Conservation (phyloP, 345 rosid species). For the Populus nigra region DNA sequence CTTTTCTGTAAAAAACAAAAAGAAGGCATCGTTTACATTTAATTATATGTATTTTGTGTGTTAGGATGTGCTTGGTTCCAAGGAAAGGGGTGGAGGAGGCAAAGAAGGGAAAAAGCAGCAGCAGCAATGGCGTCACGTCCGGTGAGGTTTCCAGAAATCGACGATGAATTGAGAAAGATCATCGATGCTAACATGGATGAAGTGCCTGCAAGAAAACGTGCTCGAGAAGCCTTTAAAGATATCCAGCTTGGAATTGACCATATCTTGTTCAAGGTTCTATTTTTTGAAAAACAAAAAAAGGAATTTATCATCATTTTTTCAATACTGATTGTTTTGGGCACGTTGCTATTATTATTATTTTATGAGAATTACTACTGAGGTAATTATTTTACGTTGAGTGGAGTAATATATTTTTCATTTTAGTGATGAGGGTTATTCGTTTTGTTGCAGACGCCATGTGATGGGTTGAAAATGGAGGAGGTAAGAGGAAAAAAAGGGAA, state of each 20-base stretch:
- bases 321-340: too few relatives aligned
- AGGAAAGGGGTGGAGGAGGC: slow-evolving; percentile 7
- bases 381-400: too few relatives aligned
- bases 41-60: not conserved
- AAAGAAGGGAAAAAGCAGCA: not conserved
- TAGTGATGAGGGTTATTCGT: not conserved
- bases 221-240: slow-evolving; percentile 72
- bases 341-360: too few relatives aligned
- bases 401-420: not conserved
- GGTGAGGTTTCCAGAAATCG: slow-evolving; percentile 43
- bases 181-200: slow-evolving; percentile 65
- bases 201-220: slow-evolving; percentile 66
- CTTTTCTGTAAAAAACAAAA: not conserved
- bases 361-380: too few relatives aligned
- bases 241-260: slow-evolving; percentile 77
- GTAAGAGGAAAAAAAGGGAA: slow-evolving; percentile 26
- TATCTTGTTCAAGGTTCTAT: slow-evolving; percentile 70
- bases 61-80: slow-evolving; percentile 9
- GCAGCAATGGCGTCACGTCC: not conserved
- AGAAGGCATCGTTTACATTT: not conserved
- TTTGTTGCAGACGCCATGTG: slow-evolving; percentile 56
- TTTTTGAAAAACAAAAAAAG: not conserved
- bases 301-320: too few relatives aligned
- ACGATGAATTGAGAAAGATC: slow-evolving; percentile 54
- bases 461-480: slow-evolving; percentile 73